Percentiles rank a stretch among this genome's conserved stretches.
phyloP scores from a whole-genome alignment of 208 protist species.

The Leishmania mexicana region DNA sequence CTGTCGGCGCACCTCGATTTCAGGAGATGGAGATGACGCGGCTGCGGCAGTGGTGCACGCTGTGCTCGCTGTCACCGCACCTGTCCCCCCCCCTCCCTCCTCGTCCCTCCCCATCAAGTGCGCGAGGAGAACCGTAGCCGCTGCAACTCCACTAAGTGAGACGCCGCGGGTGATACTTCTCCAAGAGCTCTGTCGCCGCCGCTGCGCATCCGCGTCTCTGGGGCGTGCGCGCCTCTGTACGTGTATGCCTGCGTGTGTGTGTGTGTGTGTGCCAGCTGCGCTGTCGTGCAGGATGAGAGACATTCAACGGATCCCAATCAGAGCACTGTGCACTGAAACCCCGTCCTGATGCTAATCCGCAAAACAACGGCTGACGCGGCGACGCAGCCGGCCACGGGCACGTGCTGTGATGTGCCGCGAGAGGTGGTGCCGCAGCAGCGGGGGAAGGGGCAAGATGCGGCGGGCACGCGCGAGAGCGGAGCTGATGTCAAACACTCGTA shows the following conservation, averaged over 20 bases:
- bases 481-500: not conserved
- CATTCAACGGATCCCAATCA: conserved; percentile 39
- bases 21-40: conserved; percentile 10
- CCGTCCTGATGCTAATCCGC: conserved; percentile 35
- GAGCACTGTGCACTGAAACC: conserved; percentile 41
- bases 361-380: conserved; percentile 18
- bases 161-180: conserved; percentile 16
- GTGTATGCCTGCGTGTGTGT: not conserved
- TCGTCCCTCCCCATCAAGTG: not conserved
- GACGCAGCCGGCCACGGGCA: not conserved
- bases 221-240: too few species aligned
- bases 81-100: not conserved
- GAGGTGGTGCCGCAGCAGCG: too few species aligned
- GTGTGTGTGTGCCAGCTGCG: not conserved
- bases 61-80: not conserved
- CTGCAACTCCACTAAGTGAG: conserved; percentile 1
- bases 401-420: not conserved
- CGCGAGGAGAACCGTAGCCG: conserved; percentile 15
- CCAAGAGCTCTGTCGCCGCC: conserved; percentile 7
- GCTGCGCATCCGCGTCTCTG: not conserved
- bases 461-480: not conserved
- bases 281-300: conserved; percentile 27
- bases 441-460: too few species aligned
- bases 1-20: conserved; percentile 23
- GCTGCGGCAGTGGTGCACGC: not conserved